Conservation (phyloP, 2,329 filamentous ascomycete species). For the Boeremia lycopersici region DNA sequence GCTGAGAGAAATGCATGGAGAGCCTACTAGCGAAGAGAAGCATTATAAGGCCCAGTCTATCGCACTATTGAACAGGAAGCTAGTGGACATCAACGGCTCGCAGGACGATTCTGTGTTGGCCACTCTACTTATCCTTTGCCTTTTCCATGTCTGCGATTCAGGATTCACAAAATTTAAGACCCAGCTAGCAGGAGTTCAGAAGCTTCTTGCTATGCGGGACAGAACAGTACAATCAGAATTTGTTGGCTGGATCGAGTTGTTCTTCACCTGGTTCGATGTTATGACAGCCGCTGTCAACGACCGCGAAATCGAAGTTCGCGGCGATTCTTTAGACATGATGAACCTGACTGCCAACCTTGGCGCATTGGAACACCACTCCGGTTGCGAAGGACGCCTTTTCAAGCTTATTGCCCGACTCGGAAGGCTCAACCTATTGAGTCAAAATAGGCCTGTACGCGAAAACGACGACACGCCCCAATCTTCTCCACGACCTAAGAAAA, state of each 20-base stretch:
- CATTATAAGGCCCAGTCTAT: constrained; percentile 86
- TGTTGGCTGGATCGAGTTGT: constrained; percentile 86
- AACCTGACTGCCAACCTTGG: constrained; percentile 70
- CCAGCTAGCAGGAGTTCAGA: constrained; percentile 91
- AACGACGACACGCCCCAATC: constrained; percentile 42
- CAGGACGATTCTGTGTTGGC: constrained; percentile 86
- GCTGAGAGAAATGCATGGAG: constrained; percentile 51
- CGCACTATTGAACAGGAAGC: constrained; percentile 79
- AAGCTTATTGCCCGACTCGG: constrained; percentile 83
- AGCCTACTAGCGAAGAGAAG: constrained; percentile 76
- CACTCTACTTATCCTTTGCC: constrained; percentile 83
- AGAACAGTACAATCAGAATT: constrained; percentile 66
- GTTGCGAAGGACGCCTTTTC: constrained; percentile 86
- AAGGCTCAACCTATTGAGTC: constrained; percentile 81
- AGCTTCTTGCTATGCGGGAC: constrained; percentile 79
- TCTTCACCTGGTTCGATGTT: constrained; percentile 94
- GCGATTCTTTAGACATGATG: constrained; percentile 67
- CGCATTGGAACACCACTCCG: constrained; percentile 81
- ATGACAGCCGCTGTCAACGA: constrained; percentile 92
- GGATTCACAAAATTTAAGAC: constrained; percentile 92
- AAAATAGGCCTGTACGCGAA: constrained; percentile 60
- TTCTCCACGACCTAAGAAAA: constrained; percentile 42
- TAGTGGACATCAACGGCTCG: constrained; percentile 76
- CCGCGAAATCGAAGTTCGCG: constrained; percentile 79
- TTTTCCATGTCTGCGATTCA: constrained; percentile 92